Evolutionary conservation across 2,329 filamentous ascomycete genomes (phyloP).

Genomic region (Colletotrichum karsti): DNA sequence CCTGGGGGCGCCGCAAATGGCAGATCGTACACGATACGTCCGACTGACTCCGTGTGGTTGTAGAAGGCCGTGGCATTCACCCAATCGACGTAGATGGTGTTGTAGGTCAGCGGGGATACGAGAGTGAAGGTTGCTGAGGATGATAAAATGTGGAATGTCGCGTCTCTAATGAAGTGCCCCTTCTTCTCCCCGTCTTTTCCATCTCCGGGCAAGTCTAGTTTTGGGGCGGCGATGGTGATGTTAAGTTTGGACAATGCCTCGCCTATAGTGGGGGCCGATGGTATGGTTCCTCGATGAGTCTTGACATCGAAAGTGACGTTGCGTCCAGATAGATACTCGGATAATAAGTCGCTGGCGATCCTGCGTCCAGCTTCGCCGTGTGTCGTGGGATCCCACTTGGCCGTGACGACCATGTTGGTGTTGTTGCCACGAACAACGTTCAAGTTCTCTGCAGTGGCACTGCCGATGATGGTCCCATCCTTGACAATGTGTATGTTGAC

Average conservation of each 20-base stretch:
- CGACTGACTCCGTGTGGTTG: conserved; percentile 80
- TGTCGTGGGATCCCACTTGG: conserved; percentile 77
- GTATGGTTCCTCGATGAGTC: conserved; percentile 77
- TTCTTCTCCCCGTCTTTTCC: conserved; percentile 51
- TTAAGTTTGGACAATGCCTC: conserved; percentile 76
- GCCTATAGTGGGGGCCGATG: conserved; percentile 76
- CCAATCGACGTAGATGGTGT: conserved; percentile 78
- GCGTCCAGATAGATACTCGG: conserved; percentile 85
- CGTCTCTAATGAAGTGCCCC: conserved; percentile 81
- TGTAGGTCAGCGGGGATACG: conserved; percentile 77
- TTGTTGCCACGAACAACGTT: conserved; percentile 76
- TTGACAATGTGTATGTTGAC: conserved; percentile 79
- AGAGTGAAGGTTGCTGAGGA: conserved; percentile 88
- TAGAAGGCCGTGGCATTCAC: conserved; percentile 89
- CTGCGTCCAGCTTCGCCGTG: conserved; percentile 68
- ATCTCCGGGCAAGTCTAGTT: conserved; percentile 65
- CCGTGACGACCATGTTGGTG: conserved; percentile 71
- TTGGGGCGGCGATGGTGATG: conserved; percentile 77
- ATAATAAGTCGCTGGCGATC: conserved; percentile 78
- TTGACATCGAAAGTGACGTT: conserved; percentile 84
- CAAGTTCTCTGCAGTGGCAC: conserved; percentile 73
- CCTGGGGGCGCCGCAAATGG: conserved; percentile 84
- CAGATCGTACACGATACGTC: conserved; percentile 77
- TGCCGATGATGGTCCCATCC: conserved; percentile 79
- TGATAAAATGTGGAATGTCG: conserved; percentile 86